Base-by-base conservation (phyloP, 2,329 filamentous ascomycete species). In the Blastomyces percursus region DNA sequence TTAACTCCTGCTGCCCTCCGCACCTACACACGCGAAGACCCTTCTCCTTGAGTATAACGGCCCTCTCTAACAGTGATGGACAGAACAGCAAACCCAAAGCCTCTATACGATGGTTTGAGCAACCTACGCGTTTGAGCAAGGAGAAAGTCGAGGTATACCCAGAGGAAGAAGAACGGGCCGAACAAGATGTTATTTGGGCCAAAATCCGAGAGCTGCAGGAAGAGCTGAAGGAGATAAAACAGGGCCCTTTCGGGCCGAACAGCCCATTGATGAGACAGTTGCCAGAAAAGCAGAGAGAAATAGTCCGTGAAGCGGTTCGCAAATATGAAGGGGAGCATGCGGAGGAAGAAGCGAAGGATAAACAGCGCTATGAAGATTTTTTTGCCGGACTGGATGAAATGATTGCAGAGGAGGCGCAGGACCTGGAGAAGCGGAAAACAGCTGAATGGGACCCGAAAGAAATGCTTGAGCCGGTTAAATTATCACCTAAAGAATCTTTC, bases 41-140 rank as follows among this genome's bases (percentile, higher is more conserved):
- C 51, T 74, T 76, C 67, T 72, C 71, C 64, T 69, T 63, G 57
- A 65, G n/a, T 7, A 14, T 70, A 69, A 63, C 68, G 63, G 66
- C 68, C 66, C 71, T 68, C 65, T 69, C 64, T 63, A 66, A 71
- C 61, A 64, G 72, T 56, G 73, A 70, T 66, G 72, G 71, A 65
- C 54, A 40, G 21, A 40, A 42, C 27, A 59, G 50, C 57, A 42
- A 74, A 71, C 27, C 72, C 71, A n/a, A 73, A 76, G 63, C 72
- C 78, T 59, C 75, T 59, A 69, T 80, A 50, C 72, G 69, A 51
- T 76, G 78, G 61, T 79, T 73, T 64, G 78, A 79, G 67, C 77
- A 79, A 63, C 69, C 73, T 62, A 72, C 72, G 2, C 68, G 64
- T 27, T 67, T 68, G 38, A 76, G 74, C 65, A 73, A 76, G 59